Evolutionary conservation across 2,329 filamentous ascomycete genomes (phyloP).

Genomic region (Aspergillus persii): DNA sequence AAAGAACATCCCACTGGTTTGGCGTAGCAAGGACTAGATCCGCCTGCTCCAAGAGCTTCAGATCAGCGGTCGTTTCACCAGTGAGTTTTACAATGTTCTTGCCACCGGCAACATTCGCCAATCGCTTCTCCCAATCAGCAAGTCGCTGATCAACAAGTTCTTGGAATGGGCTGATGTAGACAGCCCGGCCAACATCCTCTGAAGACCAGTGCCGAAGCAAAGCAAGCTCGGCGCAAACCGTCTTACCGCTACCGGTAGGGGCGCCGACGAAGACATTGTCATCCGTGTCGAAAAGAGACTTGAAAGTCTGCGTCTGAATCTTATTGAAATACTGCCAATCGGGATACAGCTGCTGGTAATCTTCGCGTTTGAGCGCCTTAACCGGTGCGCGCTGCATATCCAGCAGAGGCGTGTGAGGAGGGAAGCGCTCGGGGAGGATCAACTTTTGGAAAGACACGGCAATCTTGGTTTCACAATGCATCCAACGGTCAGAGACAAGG

Average conservation of each 20-base stretch:
- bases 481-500: conserved; percentile 92
- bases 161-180: conserved; percentile 94
- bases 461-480: conserved; percentile 93
- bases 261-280: conserved; percentile 92
- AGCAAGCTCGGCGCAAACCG: conserved; percentile 92
- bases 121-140: conserved; percentile 80
- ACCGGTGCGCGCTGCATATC: conserved; percentile 90
- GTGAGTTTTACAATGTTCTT: conserved; percentile 91
- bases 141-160: conserved; percentile 81
- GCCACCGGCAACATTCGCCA: conserved; percentile 70
- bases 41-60: conserved; percentile 81
- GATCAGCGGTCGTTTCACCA: conserved; percentile 85
- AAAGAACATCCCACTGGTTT: conserved; percentile 91
- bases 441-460: conserved; percentile 94
- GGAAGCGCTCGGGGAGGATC: conserved; percentile 91
- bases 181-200: conserved; percentile 69
- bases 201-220: conserved; percentile 84
- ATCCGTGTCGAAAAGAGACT: conserved; percentile 83
- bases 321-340: conserved; percentile 91
- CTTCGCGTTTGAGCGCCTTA: conserved; percentile 79
- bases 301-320: conserved; percentile 96
- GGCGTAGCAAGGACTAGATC: conserved; percentile 92
- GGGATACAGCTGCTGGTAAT: conserved; percentile 78
- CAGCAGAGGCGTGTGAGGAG: conserved; percentile 85
- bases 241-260: conserved; percentile 95